Conservation (phyloP, 2,329 filamentous ascomycete genomes). For the Beauveria pseudobassiana region DNA sequence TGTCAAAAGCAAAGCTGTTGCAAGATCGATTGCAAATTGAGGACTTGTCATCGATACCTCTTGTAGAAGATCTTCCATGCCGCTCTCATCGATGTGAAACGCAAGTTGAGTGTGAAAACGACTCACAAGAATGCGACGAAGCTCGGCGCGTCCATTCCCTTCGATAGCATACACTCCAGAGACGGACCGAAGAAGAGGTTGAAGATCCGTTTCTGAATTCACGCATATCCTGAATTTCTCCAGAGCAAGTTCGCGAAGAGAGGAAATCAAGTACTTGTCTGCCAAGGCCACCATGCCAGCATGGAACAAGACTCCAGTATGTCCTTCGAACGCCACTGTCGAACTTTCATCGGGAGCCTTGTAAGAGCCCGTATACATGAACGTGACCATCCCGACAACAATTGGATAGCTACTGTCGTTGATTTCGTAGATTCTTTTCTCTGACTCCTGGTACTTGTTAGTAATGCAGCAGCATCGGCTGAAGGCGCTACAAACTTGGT, state of each 20-base stretch:
- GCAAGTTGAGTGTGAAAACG: background rate
- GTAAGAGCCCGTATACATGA: background rate
- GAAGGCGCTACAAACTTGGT: background rate
- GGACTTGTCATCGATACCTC: background rate
- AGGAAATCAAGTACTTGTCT: background rate
- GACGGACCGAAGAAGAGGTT: background rate
- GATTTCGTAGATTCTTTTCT: background rate
- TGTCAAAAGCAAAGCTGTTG: too few relatives aligned
- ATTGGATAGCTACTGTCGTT: background rate
- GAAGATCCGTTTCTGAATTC: background rate
- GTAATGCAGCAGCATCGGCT: background rate
- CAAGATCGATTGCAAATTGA: background rate
- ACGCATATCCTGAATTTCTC: background rate
- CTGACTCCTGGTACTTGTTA: background rate
- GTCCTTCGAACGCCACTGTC: background rate
- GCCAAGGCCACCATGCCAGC: background rate
- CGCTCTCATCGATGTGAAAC: background rate
- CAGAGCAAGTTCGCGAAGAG: background rate
- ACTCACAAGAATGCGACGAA: background rate
- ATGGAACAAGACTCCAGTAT: background rate
- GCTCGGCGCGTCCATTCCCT: background rate
- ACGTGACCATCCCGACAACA: background rate
- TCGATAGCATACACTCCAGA: background rate
- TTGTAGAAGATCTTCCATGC: background rate
- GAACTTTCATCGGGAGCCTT: rapidly evolving